Evolutionary conservation across 2,329 filamentous ascomycete genomes (phyloP), one percentile per base, ranked within the genome.

Genomic region (Hyphodiscus sp.): DNA sequence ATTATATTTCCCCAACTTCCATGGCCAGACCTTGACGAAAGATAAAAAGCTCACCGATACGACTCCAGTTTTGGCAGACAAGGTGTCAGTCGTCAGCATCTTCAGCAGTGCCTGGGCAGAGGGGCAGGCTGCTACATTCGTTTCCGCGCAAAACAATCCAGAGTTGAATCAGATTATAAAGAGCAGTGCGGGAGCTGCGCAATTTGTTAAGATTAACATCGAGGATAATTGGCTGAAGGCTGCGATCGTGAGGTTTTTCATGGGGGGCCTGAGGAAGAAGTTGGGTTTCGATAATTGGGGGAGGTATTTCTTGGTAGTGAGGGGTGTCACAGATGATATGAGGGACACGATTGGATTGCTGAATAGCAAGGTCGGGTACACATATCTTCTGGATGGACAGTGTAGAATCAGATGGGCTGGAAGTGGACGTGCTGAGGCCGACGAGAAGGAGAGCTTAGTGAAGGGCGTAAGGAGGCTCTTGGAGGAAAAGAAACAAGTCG

Each of bases 391-490:
- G 54, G 94, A 99, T 69, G 77, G 84, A 58, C 78, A 91, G 59
- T 96, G 91, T 69, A 87, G 84, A 71, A 95, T 99, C 62, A 81
- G 94, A 53, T 99, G 94, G 94, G 94, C 92, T 0, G 94, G 89
- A 3, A 95, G 91, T 65, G 89, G 85, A 13, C 68, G 77, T 46
- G 82, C 84, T 45, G 77, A 83, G 57, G 78, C 78, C 0, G 79
- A 80, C 18, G 89, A 95, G 74, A 78, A 76, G 59, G 78, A 84
- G 50, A 80, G 82, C 43, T 67, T 95, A 66, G 80, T 81, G 42
- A 87, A 75, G 68, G 83, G 84, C 2, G 66, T 89, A 43, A 76
- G 73, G 63, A 79, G 80, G 60, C 68, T 94, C 51, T 69, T 89
- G 47, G 74, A 78, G 1, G 85, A 88, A 64, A 62, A 68, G 50